A percentile compares a stretch with the other conserved stretches of the same genome.
phyloP scores from a whole-genome alignment of 2,329 filamentous ascomycete genomes.

The Curvularia sp. region DNA sequence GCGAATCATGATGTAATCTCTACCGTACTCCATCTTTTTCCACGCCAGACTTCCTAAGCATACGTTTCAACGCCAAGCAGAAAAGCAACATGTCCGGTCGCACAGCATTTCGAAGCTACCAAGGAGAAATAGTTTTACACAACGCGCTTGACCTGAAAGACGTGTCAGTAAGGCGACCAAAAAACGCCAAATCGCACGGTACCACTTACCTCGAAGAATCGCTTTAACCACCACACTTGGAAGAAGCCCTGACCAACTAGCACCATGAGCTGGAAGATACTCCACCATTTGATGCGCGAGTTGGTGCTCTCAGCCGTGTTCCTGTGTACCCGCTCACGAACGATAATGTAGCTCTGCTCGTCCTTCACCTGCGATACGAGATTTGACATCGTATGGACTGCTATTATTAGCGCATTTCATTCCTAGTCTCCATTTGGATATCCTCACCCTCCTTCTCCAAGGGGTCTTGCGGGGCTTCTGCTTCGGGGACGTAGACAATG shows the following conservation, averaged over 20 bases:
- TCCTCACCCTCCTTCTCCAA: slow-evolving; percentile 84
- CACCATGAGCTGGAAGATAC: slow-evolving; percentile 90
- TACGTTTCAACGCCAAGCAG: slow-evolving; percentile 32
- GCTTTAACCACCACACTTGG: slow-evolving; percentile 99
- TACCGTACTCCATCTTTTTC: slow-evolving; percentile 22
- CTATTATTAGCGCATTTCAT: slow-evolving; percentile 22
- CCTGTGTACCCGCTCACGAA: slow-evolving; percentile 93
- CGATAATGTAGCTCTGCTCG: slow-evolving; percentile 95
- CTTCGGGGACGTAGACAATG: slow-evolving; percentile 94
- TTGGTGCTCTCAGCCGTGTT: slow-evolving; percentile 99
- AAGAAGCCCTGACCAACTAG: slow-evolving; percentile 92
- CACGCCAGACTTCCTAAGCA: slow-evolving; percentile 5
- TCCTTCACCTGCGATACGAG: slow-evolving; percentile 92
- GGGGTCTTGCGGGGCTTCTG: slow-evolving; percentile 82
- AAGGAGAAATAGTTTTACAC: slow-evolving; percentile 26
- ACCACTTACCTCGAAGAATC: slow-evolving; percentile 85
- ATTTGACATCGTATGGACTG: slow-evolving; percentile 84
- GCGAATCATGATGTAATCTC: slow-evolving; percentile 8
- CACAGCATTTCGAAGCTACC: neutral
- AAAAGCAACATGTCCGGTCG: slow-evolving; percentile 2
- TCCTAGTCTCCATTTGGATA: neutral
- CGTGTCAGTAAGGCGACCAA: slow-evolving; percentile 13
- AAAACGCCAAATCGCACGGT: too few species aligned
- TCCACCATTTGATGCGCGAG: slow-evolving; percentile 98
- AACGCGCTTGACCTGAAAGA: slow-evolving; percentile 44